phyloP scores from a whole-genome alignment of 352 stramenopile genomes.

The Phytophthora constricta region DNA sequence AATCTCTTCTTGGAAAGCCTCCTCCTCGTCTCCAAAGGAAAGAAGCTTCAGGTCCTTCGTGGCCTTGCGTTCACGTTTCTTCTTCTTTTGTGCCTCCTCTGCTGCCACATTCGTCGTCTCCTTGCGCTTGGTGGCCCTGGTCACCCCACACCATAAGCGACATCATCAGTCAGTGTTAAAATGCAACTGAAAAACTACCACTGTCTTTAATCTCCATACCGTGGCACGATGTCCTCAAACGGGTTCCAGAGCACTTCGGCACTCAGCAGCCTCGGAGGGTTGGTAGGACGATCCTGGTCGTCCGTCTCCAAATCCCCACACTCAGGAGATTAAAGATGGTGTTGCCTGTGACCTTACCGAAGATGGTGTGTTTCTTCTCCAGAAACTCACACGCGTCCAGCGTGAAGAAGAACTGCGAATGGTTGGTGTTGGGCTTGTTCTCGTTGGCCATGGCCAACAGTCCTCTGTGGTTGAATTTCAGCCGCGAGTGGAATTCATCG shows the following conservation, averaged over 20 bases:
- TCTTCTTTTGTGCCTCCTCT: slow-evolving; percentile 53
- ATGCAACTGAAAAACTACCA: neutral
- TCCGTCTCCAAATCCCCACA: slow-evolving; percentile 90
- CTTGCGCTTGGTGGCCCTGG: slow-evolving; percentile 41
- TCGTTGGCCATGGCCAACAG: slow-evolving; percentile 95
- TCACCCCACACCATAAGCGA: neutral
- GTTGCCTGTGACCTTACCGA: slow-evolving; percentile 92
- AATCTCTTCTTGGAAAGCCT: slow-evolving; percentile 62
- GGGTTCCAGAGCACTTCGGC: slow-evolving; percentile 95
- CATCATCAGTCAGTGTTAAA: neutral
- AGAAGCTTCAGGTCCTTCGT: slow-evolving; percentile 94
- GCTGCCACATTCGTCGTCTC: slow-evolving; percentile 20
- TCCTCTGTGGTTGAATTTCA: slow-evolving; percentile 97
- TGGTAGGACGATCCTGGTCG: slow-evolving; percentile 77
- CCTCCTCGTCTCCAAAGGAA: slow-evolving; percentile 95
- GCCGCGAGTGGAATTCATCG: slow-evolving; percentile 94
- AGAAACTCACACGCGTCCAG: slow-evolving; percentile 95
- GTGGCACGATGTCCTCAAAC: slow-evolving; percentile 94
- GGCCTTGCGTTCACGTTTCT: slow-evolving; percentile 90
- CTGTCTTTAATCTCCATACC: slow-evolving; percentile 24
- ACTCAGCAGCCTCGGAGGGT: slow-evolving; percentile 79
- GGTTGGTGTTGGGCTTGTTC: slow-evolving; percentile 88
- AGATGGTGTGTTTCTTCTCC: slow-evolving; percentile 96
- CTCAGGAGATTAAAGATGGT: slow-evolving; percentile 98
- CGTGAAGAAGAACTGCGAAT: slow-evolving; percentile 98